Base-by-base conservation (phyloP, 345 rosid genomes). In the Aquilaria sinensis region DNA sequence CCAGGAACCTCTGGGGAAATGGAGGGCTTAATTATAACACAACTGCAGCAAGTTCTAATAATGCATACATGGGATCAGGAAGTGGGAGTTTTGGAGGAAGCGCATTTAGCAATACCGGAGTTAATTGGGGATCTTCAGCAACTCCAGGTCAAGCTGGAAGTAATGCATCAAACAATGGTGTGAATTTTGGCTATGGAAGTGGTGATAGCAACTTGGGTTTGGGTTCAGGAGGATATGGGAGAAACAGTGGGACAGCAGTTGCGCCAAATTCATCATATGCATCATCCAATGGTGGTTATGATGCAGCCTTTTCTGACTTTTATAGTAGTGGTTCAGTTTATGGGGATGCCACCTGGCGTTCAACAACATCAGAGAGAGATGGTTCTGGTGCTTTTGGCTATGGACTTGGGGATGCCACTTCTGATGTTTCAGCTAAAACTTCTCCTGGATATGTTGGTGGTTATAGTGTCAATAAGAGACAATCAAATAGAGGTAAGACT, bases 391-490 rank as follows among this genome's bases (percentile, higher is more conserved):
- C 81, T 43, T 82, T 86, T 60, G 80, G 78, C 37, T 82, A 76
- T 68, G 83, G 78, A 58, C 69, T 77, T 53, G 80, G 75, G 31
- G 70, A 65, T 71, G 80, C 75, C 53, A 59, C 83, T 69, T 60
- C 85, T 14, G 82, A 79, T 63, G 83, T 70, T 79, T 51, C 86
- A 34, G 72, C 77, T 16, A 82, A 79, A 82, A 74, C 66, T 66
- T 75, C 90, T 70, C 85, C 87, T 53, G 86, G 86, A 53, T 82
- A 78, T 75, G 86, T 84, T 72, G 86, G 85, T 70, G 85, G 81
- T 62, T 82, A 82, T 77, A 79, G 78, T 65, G 80, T 79, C 78
- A 87, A 77, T 70, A 87, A 79, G 75, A 77, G 94, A 82, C 85
- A 80, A 71, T 50, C 84, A 75, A 84, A 70, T 83, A 84, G 90